Evolutionary conservation across 2,329 filamentous ascomycete genomes (phyloP), one percentile per base, ranked within the genome.

Genomic region (Chaetomium olivaceum): DNA sequence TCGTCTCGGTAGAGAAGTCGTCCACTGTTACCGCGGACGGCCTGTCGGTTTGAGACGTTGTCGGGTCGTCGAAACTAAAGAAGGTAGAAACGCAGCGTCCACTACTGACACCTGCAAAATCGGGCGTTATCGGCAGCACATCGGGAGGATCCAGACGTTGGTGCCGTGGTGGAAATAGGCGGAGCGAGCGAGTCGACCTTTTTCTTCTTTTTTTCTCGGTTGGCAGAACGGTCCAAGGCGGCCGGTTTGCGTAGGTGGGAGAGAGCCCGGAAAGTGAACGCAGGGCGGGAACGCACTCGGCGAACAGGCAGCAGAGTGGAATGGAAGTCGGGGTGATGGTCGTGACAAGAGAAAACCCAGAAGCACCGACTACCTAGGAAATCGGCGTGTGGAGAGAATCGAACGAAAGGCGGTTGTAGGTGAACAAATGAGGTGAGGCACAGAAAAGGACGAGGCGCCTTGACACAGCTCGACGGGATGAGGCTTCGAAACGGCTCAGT

Each of bases 21-120:
- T 75, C 81, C 80, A 79, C 80, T 82, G 70, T 80, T 77, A 83
- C 81, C 80, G 78, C 77, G 79, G 79, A 76, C 74, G 67, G 64
- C 61, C 69, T 69, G 63, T 64, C 69, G 68, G 66, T 56, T 71
- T 67, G 70, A 71, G 67, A 72, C 71, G 67, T 64, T 62, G 57
- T 59, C 63, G 57, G 54, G 52, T 31, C 16, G 25, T 46, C 25
- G 58, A 61, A 36, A 52, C 21, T 27, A 29, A 36, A 16, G 59
- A 33, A 39, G 64, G 62, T 46, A 46, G 57, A 54, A 59, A 60
- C 65, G 66, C 64, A 70, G 70, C 69, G 69, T 59, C 68, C 68
- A 61, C 67, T 58, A 65, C 62, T 69, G 72, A 70, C 72, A 70
- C 68, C 63, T 69, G 67, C 67, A 55, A 63, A 61, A 58, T 67